Base-by-base conservation (phyloP, 2,329 filamentous ascomycete genomes). In the Exserohilum turcica region DNA sequence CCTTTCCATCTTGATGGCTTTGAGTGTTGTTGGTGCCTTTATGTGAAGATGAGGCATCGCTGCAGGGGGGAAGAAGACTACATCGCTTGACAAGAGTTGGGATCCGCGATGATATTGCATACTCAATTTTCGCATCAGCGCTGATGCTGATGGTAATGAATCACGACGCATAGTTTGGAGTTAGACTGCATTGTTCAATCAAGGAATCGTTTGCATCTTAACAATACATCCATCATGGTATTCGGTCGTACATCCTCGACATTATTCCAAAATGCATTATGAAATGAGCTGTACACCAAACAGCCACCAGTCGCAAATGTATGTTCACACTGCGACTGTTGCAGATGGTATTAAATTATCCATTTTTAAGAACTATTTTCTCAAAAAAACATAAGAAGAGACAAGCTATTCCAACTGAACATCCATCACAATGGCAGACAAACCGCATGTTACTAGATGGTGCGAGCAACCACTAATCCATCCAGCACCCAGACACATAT, bases 11-110 rank as follows among this genome's bases (percentile, higher is more conserved):
- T 31, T 63, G 36, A 13, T 61, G 3, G 43, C 46, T n/a, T 16
- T 61, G 42, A 50, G 57, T n/a, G 28, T 61, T 37, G 33, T 61
- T 12, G 56, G 50, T n/a, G 38, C 50, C 7, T 36, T 51, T 3
- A 9, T 56, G 19, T 48, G 48, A 15, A 29, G 36, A 16, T 55
- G 19, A 45, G 18, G 18, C 2, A 27, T 10, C 8, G 27, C 8
- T 15, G 15, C 13, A 15, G 18, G 5, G 10, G 15, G 12, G 13
- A 6, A 6, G 38, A 42, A 18, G 15, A 29, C n/a, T 16, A 12
- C 19, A 33, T 24, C 32, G 42, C 13, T 19, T 44, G 32, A 9
- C 18, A 24, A 24, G 15, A 18, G n/a, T 33, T 24, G n/a, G 29
- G 29, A 27, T 35, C 15, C 16, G 31, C 39, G n/a, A 42, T 27